Conservation (phyloP, 306 rosid genomes). For the Oxytropis ochrocephala region DNA sequence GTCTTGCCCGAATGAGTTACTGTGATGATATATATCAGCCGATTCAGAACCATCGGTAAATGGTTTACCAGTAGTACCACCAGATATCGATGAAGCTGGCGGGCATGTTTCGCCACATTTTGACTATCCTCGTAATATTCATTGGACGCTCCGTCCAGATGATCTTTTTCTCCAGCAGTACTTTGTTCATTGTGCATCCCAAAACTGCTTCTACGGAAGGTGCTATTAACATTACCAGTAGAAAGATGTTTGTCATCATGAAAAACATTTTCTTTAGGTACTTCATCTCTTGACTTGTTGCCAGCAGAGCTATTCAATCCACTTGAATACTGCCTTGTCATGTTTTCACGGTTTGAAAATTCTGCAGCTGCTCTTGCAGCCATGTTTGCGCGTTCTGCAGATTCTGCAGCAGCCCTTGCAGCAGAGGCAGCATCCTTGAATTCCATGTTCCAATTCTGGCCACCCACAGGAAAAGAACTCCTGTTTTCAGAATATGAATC, state of each 20-base stretch:
- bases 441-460: constrained; percentile 61
- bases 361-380: constrained; percentile 99
- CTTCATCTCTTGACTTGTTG: constrained; percentile 30
- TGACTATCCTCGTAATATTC: constrained; percentile 26
- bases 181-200: constrained; percentile 23
- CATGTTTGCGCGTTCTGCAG: constrained; percentile 85
- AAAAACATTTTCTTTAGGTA: constrained; percentile 26
- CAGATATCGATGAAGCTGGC: constrained; percentile 33
- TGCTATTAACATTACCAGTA: constrained; percentile 25
- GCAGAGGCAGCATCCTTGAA: constrained; percentile 96
- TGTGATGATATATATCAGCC: constrained; percentile 32
- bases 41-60: constrained; percentile 28
- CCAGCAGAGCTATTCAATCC: constrained; percentile 34
- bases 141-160: constrained; percentile 19
- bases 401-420: constrained; percentile 96
- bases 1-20: constrained; percentile 36
- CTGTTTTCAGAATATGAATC: constrained; percentile 40
- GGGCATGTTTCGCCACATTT: constrained; percentile 26
- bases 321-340: constrained; percentile 44
- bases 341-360: constrained; percentile 57
- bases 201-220: constrained; percentile 26
- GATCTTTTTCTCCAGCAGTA: constrained; percentile 30
- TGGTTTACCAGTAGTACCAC: constrained; percentile 21
- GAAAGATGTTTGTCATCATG: constrained; percentile 29
- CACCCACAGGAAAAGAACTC: constrained; percentile 27